Conservation (phyloP, 2,329 filamentous ascomycete species). For the Cadophora sp. region DNA sequence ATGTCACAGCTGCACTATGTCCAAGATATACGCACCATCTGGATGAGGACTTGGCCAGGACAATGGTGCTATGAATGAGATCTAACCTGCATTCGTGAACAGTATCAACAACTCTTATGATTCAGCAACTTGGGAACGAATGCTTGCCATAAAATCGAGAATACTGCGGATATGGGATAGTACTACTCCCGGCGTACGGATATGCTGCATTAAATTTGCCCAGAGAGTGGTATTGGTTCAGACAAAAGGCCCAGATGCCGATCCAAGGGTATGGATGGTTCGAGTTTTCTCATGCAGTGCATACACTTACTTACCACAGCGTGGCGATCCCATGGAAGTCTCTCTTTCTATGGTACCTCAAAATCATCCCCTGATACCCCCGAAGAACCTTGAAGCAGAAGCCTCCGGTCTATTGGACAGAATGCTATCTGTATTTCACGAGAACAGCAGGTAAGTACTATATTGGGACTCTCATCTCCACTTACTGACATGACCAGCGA, state of each 20-base stretch:
- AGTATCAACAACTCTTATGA: constrained; percentile 91
- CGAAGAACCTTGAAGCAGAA: constrained; percentile 87
- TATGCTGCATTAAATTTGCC: constrained; percentile 97
- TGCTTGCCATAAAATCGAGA: constrained; percentile 86
- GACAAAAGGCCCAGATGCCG: constrained; percentile 80
- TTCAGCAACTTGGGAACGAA: constrained; percentile 81
- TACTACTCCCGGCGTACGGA: constrained; percentile 75
- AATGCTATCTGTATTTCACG: constrained; percentile 83
- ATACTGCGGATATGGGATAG: constrained; percentile 90
- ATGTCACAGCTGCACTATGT: neutral
- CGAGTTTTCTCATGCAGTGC: constrained; percentile 6
- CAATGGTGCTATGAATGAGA: constrained; percentile 18
- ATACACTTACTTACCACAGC: constrained; percentile 50
- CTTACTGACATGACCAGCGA: constrained; percentile 66
- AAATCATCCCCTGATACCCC: constrained; percentile 81
- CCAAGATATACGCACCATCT: neutral
- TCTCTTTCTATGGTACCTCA: constrained; percentile 85
- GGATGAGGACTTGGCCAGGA: neutral
- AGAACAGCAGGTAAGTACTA: constrained; percentile 75
- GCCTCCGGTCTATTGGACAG: constrained; percentile 89
- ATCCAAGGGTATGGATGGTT: constrained; percentile 74
- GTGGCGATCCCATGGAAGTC: constrained; percentile 79
- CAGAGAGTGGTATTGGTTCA: constrained; percentile 93
- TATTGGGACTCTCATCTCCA: constrained; percentile 23
- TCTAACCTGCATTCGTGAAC: constrained; percentile 42